A percentile compares a stretch with the other conserved stretches of the same genome.
These are phyloP conservation scores for Plasmodium falciparum DNA, from an alignment of 169 alveolate species.

Conservation along the genomic window DNA sequence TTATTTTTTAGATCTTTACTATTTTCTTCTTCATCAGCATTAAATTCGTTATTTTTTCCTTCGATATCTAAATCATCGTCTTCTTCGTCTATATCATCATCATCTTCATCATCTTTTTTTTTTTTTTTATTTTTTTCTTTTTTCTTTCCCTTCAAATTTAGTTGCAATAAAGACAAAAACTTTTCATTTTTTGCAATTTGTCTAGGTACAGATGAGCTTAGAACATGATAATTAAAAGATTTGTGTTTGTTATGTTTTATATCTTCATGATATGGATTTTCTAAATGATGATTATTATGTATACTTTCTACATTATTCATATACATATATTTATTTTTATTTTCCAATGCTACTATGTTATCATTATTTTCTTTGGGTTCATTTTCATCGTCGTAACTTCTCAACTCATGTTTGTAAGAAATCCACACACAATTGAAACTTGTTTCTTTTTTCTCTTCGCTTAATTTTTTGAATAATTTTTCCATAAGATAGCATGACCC, in stretches of 20 bases:
- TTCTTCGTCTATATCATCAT: slow-evolving; percentile 31
- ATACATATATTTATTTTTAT: neutral
- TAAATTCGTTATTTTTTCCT: slow-evolving; percentile 1
- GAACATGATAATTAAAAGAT: slow-evolving; percentile 6
- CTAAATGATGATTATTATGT: neutral
- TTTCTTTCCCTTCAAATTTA: slow-evolving; percentile 33
- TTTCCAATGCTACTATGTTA: neutral
- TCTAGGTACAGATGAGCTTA: slow-evolving; percentile 1
- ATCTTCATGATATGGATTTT: neutral
- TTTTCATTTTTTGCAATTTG: slow-evolving; percentile 36
- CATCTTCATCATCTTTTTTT: slow-evolving; percentile 15
- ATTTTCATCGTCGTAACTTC: slow-evolving; percentile 1
- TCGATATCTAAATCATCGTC: slow-evolving; percentile 20
- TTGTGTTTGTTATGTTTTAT: neutral
- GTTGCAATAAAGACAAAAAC: slow-evolving; percentile 27
- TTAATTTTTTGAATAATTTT: slow-evolving; percentile 11
- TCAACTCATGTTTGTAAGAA: slow-evolving; percentile 33
- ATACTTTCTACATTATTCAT: neutral
- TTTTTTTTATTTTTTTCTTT: slow-evolving; percentile 11
- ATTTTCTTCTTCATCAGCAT: slow-evolving; percentile 9
- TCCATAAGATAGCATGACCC: slow-evolving; percentile 68
- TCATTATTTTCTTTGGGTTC: neutral
- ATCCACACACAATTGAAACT: slow-evolving; percentile 62
- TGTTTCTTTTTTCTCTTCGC: slow-evolving; percentile 12
- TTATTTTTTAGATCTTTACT: neutral